Base-by-base conservation (phyloP, 495 filamentous ascomycete species). In the Aspergillus haitiensis region DNA sequence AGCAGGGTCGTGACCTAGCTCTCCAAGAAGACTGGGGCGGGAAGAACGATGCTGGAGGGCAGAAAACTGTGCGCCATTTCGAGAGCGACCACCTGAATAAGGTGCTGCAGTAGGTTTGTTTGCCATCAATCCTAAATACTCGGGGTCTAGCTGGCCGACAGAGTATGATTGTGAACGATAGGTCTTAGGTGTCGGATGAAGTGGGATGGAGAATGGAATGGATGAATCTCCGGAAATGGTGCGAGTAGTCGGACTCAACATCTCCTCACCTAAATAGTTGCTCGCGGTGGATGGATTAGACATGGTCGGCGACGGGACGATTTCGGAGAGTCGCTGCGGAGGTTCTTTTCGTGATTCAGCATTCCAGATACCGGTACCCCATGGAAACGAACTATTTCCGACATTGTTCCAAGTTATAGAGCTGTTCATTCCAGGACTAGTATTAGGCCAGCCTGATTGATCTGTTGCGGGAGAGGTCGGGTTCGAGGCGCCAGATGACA, bases 91-190 rank as follows among this genome's bases (percentile, higher is more conserved):
- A 74, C 73, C 39, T 66, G 75, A 27, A 71, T 64, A 64, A 63
- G 77, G 69, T 68, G 65, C 67, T 67, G 65, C 67, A 15, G 78
- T 70, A 40, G 78, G 62, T 60, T 81, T 75, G 55, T 75, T 75
- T 13, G 82, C 69, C 61, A 75, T 71, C 27, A 78, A 59, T 35
- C 61, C 74, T 58, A 74, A 58, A 37, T 70, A 70, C 49, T 96
- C 91, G 7, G 87, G 82, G 27, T 97, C 92, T 60, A 90, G 72
- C 70, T 98, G 94, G 27, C 94, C 94, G 32, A 97, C 93, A 2
- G 93, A 97, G 70, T 97, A 98, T 6, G 94, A 98, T 75, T 96
- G 91, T 12, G 94, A 98, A 34, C 94, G 88, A 67, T 95, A 95
- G 2, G 89, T 93, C 67, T 96, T 94, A 9, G 88, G 90, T 0